Evolutionary conservation across 768 basidiomycete genomes (phyloP), one percentile per base, ranked within the genome.

Genomic region (Lactifluus rugatus): DNA sequence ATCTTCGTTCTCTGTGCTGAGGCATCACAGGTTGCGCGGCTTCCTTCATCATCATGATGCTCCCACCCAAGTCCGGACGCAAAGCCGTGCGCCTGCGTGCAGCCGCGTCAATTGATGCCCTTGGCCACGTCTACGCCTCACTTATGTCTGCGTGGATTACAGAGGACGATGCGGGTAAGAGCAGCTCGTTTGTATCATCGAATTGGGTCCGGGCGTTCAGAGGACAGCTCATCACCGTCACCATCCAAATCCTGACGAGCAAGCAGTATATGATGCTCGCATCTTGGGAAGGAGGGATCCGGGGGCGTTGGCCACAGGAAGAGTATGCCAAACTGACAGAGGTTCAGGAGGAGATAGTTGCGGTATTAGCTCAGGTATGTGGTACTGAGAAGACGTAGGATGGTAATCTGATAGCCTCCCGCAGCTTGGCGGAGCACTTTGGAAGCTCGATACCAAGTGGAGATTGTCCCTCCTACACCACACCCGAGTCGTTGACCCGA

Each of bases 401-500:
- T 55, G 31, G 54, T 13, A 50, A 21, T 8, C 13, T 49, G 21
- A 42, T 32, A 52, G 46, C 44, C 9, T 3, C 28, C 10, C 9
- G 44, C 52, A 77, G 76, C 69, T 76, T 10, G 74, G 69, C 1
- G 71, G 72, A 6, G 70, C 80, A 1, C 71, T 81, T 21, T 66
- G 68, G 5, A 71, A 78, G 21, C 66, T 82, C 37, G 73, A 78
- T 25, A 70, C 70, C 0, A 62, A 67, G 21, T 76, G 77, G 75
- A 67, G 76, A 17, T 67, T 68, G 37, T 58, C 65, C 5, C 70
- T 80, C 48, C 66, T 78, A 0, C 72, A 75, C 34, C 67, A 71
- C 48, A 80, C 78, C 3, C 73, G 74, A 32, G 75, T 79, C 52
- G 71, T 83, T 34, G 78, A 83, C 65, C 81, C 82, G 0, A 74